Evolutionary conservation across 164 flowering plant genomes (phyloP).

Genomic region (Annona squamosa): DNA sequence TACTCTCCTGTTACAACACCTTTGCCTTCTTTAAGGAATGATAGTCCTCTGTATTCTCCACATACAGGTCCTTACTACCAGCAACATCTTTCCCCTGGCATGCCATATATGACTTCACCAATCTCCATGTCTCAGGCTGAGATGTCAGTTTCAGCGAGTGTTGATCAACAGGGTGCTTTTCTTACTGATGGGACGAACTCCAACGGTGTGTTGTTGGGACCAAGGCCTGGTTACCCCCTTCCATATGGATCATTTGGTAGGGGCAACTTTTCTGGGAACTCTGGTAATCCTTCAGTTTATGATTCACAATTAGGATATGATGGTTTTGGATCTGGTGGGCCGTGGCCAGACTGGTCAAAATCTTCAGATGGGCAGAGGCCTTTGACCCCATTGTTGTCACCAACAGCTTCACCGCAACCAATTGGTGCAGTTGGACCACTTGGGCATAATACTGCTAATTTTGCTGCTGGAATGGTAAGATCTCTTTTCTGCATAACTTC

Average conservation of each 20-base stretch:
- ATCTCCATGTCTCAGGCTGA: slow-evolving; percentile 64
- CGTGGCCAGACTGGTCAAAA: slow-evolving; percentile 66
- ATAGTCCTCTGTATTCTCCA: slow-evolving; percentile 47
- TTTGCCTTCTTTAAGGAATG: slow-evolving; percentile 51
- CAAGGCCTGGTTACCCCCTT: slow-evolving; percentile 42
- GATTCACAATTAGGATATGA: slow-evolving; percentile 55
- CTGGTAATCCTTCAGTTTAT: slow-evolving; percentile 43
- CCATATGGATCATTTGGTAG: slow-evolving; percentile 40
- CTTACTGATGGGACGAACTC: slow-evolving; percentile 5
- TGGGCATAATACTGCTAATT: slow-evolving; percentile 36
- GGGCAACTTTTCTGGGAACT: slow-evolving; percentile 46
- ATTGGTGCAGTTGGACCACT: slow-evolving; percentile 51
- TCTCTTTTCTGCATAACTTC: slow-evolving; percentile 3
- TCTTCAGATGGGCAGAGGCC: slow-evolving; percentile 59
- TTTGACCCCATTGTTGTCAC: slow-evolving; percentile 50
- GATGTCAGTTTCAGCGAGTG: slow-evolving; percentile 32
- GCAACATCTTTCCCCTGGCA: slow-evolving; percentile 52
- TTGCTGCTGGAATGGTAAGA: slow-evolving; percentile 41
- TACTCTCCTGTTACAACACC: slow-evolving; percentile 87
- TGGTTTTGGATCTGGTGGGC: slow-evolving; percentile 60
- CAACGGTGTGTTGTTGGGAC: slow-evolving; percentile 44
- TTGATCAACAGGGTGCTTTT: slow-evolving; percentile 45
- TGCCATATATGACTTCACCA: slow-evolving; percentile 57
- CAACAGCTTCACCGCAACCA: slow-evolving; percentile 62
- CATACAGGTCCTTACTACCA: slow-evolving; percentile 69